phyloP scores from a whole-genome alignment of 78 protist genomes.

The Monosiga brevicollis region DNA sequence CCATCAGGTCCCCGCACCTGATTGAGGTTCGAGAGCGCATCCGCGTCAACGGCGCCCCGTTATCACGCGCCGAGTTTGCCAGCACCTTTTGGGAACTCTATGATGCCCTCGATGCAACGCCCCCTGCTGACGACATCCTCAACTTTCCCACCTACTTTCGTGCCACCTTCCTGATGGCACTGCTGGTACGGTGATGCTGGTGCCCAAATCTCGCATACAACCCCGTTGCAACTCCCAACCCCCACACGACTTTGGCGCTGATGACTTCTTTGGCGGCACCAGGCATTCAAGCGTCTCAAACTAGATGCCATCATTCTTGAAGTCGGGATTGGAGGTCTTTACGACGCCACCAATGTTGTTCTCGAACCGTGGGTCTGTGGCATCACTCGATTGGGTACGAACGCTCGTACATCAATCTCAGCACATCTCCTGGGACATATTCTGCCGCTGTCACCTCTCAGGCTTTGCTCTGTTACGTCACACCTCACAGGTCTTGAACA shows the following conservation, averaged over 20 bases:
- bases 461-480: background rate
- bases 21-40: conserved; percentile 42
- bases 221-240: background rate
- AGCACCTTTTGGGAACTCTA: background rate
- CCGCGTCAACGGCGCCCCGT: conserved; percentile 22
- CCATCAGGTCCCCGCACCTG: background rate
- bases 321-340: conserved; percentile 32
- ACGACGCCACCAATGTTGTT: conserved; percentile 25
- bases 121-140: background rate
- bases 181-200: background rate
- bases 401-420: too few relatives aligned
- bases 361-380: background rate
- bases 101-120: background rate
- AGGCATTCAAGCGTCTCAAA: too few relatives aligned
- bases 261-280: too few relatives aligned
- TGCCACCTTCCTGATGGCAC: background rate
- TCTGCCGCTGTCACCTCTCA: background rate
- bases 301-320: conserved; percentile 6
- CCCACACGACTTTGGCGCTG: background rate
- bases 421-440: background rate
- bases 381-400: conserved; percentile 22
- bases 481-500: conserved; percentile 22
- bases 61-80: conserved; percentile 22
- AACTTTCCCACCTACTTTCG: background rate
- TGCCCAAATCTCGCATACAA: background rate